Evolutionary conservation across 108 stramenopile species (phyloP).

Genomic region (Skeletonema tropicum): DNA sequence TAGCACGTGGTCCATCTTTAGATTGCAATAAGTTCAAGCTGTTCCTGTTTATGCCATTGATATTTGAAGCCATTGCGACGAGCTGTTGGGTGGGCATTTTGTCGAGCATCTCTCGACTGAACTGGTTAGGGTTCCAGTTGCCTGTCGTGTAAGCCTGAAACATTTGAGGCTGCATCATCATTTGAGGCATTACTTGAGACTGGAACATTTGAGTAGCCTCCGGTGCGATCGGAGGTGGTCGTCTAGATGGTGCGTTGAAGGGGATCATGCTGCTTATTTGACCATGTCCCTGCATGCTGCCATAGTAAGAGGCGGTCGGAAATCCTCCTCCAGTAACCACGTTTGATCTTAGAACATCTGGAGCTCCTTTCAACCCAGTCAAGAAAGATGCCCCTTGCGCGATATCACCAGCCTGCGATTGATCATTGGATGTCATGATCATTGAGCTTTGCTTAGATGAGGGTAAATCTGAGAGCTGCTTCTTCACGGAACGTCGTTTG

Average conservation of each 20-base stretch:
- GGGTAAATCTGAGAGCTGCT: background rate
- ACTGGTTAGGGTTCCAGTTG: background rate
- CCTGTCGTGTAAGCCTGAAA: background rate
- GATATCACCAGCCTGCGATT: background rate
- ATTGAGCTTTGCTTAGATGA: background rate
- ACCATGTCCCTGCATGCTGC: background rate
- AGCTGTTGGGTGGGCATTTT: background rate
- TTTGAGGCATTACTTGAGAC: background rate
- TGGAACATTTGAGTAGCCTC: too few species aligned
- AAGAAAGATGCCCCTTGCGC: background rate
- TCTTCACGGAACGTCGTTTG: background rate
- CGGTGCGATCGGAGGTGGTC: too few species aligned
- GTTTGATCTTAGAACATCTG: background rate
- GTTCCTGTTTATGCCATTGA: background rate
- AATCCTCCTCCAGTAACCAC: background rate
- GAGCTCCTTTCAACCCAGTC: background rate
- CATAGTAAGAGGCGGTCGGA: background rate
- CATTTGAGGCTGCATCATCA: slow-evolving; percentile 8
- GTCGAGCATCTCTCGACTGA: background rate
- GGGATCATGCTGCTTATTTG: background rate
- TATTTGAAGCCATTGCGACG: background rate
- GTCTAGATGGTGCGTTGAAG: background rate
- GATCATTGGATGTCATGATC: background rate
- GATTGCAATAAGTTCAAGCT: background rate
- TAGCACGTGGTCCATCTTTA: background rate